Conservation (phyloP, 768 basidiomycete species). For the Suillus weaverae region DNA sequence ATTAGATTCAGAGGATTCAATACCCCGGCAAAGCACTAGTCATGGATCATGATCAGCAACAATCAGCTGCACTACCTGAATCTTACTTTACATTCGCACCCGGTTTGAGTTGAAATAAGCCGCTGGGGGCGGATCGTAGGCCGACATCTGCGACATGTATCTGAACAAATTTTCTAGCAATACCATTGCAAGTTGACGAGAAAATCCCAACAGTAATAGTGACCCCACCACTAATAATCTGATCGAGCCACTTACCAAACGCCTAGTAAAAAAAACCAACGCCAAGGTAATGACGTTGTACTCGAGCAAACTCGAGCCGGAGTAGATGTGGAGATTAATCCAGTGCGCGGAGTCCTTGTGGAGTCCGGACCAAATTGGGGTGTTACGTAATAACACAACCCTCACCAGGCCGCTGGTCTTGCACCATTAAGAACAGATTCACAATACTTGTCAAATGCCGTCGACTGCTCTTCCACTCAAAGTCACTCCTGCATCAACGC, state of each 20-base stretch:
- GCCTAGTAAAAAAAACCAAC: background rate
- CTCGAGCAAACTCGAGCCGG: too few relatives aligned
- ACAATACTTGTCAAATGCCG: conserved; percentile 25
- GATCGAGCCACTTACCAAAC: background rate
- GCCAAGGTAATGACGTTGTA: too few relatives aligned
- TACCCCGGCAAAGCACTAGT: background rate
- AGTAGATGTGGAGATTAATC: too few relatives aligned
- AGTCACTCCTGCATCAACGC: conserved; percentile 54
- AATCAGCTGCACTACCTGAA: background rate
- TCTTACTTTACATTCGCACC: background rate
- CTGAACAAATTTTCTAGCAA: background rate
- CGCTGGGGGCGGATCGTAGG: background rate
- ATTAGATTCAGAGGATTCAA: background rate
- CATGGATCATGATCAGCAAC: background rate
- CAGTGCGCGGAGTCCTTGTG: too few relatives aligned
- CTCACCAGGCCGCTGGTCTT: too few relatives aligned
- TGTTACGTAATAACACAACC: background rate
- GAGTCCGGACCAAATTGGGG: too few relatives aligned
- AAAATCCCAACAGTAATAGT: background rate
- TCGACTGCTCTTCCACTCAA: conserved; percentile 70
- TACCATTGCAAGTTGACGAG: background rate
- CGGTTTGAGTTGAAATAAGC: background rate
- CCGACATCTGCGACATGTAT: background rate
- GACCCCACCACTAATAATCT: too few relatives aligned
- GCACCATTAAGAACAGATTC: background rate